Evolutionary conservation across 2,329 filamentous ascomycete genomes (phyloP).

Genomic region (Fusarium setosum): DNA sequence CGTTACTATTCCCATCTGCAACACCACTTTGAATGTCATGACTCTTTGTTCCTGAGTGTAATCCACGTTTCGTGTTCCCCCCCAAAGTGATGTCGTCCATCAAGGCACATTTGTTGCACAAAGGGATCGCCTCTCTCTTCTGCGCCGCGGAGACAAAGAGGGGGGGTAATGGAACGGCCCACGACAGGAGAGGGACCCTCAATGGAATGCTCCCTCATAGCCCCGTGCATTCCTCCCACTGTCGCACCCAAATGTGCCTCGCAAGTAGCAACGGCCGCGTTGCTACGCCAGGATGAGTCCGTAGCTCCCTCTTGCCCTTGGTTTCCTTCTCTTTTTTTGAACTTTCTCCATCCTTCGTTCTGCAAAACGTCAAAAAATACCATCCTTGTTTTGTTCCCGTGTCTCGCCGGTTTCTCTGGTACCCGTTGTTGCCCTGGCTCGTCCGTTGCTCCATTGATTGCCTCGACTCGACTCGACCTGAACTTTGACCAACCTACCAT

Average conservation of each 20-base stretch:
- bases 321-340: background rate
- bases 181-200: constrained; percentile 28
- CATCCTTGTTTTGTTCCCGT: constrained; percentile 23
- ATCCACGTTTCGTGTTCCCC: background rate
- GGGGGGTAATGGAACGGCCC: constrained; percentile 17
- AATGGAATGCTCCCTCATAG: constrained; percentile 46
- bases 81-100: background rate
- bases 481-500: constrained; percentile 34
- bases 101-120: constrained; percentile 15
- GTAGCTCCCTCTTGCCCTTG: constrained; percentile 25
- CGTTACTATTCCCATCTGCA: constrained; percentile 13
- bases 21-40: constrained; percentile 5
- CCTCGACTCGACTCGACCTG: too few species aligned
- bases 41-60: constrained; percentile 6
- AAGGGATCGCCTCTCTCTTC: constrained; percentile 22
- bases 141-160: constrained; percentile 27
- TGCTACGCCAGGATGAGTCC: constrained; percentile 39
- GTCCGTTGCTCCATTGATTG: constrained; percentile 30
- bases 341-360: background rate
- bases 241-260: constrained; percentile 31
- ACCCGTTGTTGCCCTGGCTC: constrained; percentile 29
- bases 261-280: constrained; percentile 35
- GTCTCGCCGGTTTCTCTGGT: constrained; percentile 42
- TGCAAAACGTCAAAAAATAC: constrained; percentile 13
- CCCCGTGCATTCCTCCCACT: constrained; percentile 43